Conservation (phyloP, 495 filamentous ascomycete species). For the Penicillium pancosmium region DNA sequence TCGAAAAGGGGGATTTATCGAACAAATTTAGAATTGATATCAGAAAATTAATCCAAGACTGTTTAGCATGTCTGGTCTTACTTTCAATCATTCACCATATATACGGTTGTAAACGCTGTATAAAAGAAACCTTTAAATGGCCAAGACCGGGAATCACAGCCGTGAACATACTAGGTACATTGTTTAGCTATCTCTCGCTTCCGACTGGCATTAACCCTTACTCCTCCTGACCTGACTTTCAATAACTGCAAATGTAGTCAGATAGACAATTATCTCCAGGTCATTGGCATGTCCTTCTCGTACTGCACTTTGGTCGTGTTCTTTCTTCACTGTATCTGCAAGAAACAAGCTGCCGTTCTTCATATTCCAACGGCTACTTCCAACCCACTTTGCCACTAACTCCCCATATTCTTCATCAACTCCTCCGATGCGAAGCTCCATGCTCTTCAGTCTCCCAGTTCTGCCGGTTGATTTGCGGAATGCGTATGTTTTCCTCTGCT, state of each 20-base stretch:
- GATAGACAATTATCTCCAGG: constrained; percentile 9
- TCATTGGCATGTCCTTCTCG: not conserved
- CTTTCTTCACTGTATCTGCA: not conserved
- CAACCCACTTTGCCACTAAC: constrained; percentile 4
- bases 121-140: no score
- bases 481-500: constrained; percentile 3
- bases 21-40: no score
- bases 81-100: no score
- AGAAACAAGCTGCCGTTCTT: constrained; percentile 7
- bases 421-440: constrained; percentile 9
- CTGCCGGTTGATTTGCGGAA: not conserved
- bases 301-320: not conserved
- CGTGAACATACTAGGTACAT: no score
- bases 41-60: no score
- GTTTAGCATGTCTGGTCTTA: no score
- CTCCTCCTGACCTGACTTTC: constrained; percentile 11
- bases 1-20: no score
- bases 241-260: constrained; percentile 11
- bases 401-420: constrained; percentile 4
- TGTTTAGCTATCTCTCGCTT: no score
- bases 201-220: not conserved
- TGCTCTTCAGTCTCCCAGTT: not conserved
- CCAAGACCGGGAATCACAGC: no score
- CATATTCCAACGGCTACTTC: constrained; percentile 9
- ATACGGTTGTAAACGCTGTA: no score